Evolutionary conservation across 169 alveolate species (phyloP).

Genomic region (Cytauxzoon felis): DNA sequence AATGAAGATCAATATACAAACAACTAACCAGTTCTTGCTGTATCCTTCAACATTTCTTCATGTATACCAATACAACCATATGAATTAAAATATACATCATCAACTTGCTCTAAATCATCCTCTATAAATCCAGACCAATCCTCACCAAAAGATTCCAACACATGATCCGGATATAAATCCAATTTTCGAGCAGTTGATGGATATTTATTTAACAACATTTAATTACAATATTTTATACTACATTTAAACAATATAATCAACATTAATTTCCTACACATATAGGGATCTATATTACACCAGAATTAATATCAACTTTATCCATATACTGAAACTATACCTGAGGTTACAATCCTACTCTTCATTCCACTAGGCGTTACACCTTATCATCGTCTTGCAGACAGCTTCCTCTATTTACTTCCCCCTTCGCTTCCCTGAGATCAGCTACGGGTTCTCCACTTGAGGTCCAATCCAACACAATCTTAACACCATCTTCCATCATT

Average conservation of each 20-base stretch:
- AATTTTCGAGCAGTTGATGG: not conserved
- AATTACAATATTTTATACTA: not conserved
- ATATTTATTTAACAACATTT: not conserved
- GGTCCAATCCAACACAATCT: too few relatives aligned
- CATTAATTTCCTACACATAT: not conserved
- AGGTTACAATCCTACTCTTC: too few relatives aligned
- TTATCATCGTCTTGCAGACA: too few relatives aligned
- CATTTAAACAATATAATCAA: not conserved
- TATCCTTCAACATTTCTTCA: conserved; percentile 97
- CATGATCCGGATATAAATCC: conserved; percentile 7
- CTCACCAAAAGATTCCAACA: conserved; percentile 1
- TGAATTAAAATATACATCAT: conserved; percentile 93
- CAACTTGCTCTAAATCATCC: conserved; percentile 23
- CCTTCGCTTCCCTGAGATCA: too few relatives aligned
- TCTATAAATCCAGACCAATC: conserved; percentile 19
- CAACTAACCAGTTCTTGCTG: conserved; percentile 85
- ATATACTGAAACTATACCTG: too few relatives aligned
- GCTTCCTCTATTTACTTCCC: too few relatives aligned
- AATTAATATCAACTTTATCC: too few relatives aligned
- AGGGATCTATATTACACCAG: too few relatives aligned
- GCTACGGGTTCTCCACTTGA: too few relatives aligned
- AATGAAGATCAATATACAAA: not conserved
- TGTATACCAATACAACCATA: conserved; percentile 94
- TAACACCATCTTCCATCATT: too few relatives aligned
- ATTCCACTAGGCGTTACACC: too few relatives aligned